Evolutionary conservation across 1,284 basidiomycete species (phyloP).

Genomic region (Xerocomus cyaneibrunnescens): DNA sequence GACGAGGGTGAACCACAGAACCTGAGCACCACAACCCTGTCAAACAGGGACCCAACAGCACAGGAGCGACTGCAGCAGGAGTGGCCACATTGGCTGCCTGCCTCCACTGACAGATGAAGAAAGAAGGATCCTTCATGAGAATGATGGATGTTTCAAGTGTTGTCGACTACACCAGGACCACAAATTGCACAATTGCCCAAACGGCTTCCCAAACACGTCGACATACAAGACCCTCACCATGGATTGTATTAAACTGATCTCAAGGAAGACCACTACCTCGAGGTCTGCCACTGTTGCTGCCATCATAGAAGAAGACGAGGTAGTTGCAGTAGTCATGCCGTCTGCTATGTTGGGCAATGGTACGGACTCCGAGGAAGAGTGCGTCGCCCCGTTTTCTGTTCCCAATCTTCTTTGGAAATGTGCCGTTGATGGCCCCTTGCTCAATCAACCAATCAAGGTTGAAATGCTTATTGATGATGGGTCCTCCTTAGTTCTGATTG

Average conservation of each 20-base stretch:
- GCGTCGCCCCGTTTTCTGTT: neutral
- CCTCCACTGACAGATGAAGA: neutral
- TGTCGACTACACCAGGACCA: neutral
- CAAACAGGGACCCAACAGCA: no score
- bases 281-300: neutral
- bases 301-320: neutral
- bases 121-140: neutral
- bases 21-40: no score
- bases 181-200: neutral
- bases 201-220: neutral
- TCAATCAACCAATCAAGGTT: neutral
- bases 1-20: no score
- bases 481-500: slow-evolving; percentile 7
- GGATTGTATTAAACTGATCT: neutral
- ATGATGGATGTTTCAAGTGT: neutral
- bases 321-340: neutral
- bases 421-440: neutral
- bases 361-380: neutral
- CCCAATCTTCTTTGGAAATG: neutral
- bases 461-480: slow-evolving; percentile 3
- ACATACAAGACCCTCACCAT: neutral
- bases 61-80: neutral
- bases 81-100: neutral
- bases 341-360: neutral
- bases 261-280: neutral